Evolutionary conservation across 2,329 filamentous ascomycete genomes (phyloP).

Genomic region (Cladosporium colombiae): DNA sequence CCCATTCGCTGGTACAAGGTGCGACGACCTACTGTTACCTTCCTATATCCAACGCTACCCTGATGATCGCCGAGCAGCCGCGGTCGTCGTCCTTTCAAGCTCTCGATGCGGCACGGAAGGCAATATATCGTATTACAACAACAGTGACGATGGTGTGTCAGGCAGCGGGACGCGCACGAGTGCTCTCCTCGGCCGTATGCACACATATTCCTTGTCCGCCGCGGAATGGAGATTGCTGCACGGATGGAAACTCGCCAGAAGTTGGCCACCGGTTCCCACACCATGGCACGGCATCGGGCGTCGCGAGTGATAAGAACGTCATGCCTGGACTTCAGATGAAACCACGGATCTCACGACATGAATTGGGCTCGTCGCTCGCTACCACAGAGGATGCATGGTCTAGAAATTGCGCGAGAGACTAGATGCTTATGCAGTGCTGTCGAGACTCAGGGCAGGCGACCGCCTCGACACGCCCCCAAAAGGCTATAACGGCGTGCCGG

Average conservation of each 20-base stretch:
- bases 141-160: not conserved
- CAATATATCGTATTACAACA: not conserved
- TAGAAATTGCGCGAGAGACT: not conserved
- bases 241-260: constrained; percentile 7
- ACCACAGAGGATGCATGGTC: not conserved
- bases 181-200: not conserved
- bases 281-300: not conserved
- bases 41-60: not conserved
- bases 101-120: constrained; percentile 9
- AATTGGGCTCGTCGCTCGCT: not conserved
- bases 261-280: constrained; percentile 11
- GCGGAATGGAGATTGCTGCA: not conserved
- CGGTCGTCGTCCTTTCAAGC: not conserved
- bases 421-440: not conserved
- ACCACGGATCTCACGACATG: not conserved
- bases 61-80: constrained; percentile 3
- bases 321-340: constrained; percentile 1
- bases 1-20: not conserved
- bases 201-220: not conserved
- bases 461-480: not conserved
- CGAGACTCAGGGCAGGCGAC: not conserved
- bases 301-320: constrained; percentile 1
- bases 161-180: not conserved
- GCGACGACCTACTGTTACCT: not conserved
- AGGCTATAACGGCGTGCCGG: constrained; percentile 2